These are phyloP conservation scores for Quercus agrifolia DNA, from an alignment of 306 rosid genomes.

Conservation along the genomic window DNA sequence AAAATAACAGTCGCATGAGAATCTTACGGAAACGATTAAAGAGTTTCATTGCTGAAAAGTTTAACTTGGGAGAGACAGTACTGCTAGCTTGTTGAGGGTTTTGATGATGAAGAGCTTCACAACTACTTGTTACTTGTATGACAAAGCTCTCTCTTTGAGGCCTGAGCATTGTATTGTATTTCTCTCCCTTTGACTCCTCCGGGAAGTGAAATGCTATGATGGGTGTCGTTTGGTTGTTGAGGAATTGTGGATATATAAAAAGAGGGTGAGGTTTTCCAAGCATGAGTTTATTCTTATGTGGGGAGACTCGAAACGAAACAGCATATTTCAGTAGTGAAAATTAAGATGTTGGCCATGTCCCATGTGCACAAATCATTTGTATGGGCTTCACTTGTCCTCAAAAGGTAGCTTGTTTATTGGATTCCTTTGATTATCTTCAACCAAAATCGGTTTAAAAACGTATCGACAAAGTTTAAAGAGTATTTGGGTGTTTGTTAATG, in stretches of 20 bases:
- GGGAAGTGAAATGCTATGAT: constrained; percentile 77
- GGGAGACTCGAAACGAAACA: not conserved
- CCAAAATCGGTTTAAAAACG: not conserved
- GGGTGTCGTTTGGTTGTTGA: constrained; percentile 45
- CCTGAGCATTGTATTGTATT: constrained; percentile 44
- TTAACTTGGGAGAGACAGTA: constrained; percentile 15
- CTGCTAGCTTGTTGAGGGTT: not conserved
- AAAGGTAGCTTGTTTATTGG: constrained; percentile 8
- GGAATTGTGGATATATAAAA: constrained; percentile 9
- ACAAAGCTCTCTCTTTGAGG: constrained; percentile 29
- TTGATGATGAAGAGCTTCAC: not conserved
- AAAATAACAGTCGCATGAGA: constrained; percentile 40
- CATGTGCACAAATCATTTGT: constrained; percentile 71
- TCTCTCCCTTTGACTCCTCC: constrained; percentile 35
- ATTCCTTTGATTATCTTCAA: constrained; percentile 10
- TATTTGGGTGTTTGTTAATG: not conserved
- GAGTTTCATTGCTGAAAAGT: constrained; percentile 62
- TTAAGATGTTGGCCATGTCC: constrained; percentile 34
- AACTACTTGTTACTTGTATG: constrained; percentile 24
- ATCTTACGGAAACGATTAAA: constrained; percentile 60
- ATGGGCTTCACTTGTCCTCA: constrained; percentile 48
- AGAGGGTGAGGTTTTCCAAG: constrained; percentile 32
- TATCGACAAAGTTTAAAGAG: not conserved
- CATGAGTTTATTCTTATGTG: constrained; percentile 29
- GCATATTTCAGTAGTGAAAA: not conserved